Evolutionary conservation across 306 rosid genomes (phyloP).

Genomic region (Vigna hirtella): DNA sequence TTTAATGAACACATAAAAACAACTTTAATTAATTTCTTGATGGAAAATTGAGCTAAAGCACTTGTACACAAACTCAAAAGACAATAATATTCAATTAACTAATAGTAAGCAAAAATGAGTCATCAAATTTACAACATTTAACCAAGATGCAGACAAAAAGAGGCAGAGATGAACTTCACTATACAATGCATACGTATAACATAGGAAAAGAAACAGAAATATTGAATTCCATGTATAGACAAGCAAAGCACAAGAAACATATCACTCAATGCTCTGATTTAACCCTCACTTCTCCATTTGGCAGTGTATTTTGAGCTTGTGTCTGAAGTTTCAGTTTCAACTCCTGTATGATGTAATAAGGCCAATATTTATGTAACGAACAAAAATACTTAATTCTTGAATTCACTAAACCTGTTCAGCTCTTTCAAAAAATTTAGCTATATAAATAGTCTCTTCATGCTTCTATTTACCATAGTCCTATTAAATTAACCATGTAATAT

Average conservation of each 20-base stretch:
- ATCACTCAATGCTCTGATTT: conserved; percentile 64
- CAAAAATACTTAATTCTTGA: neutral
- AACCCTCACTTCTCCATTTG: conserved; percentile 89
- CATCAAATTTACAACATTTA: conserved; percentile 3
- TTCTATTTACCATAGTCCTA: neutral
- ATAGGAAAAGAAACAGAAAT: neutral
- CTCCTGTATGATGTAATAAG: conserved; percentile 65
- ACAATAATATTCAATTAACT: neutral
- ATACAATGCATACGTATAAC: conserved; percentile 1
- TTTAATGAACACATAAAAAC: too few species aligned
- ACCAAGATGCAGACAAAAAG: conserved; percentile 6
- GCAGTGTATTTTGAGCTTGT: conserved; percentile 72
- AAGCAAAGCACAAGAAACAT: conserved; percentile 17
- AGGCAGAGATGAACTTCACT: conserved; percentile 16
- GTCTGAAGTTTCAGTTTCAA: conserved; percentile 78
- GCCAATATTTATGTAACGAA: conserved; percentile 15
- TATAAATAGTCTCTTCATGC: neutral
- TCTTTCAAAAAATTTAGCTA: neutral
- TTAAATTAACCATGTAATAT: neutral
- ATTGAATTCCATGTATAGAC: neutral
- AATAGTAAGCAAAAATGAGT: neutral
- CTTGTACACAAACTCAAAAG: neutral
- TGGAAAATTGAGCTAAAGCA: neutral
- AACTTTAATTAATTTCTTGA: too few species aligned
- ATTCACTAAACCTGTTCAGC: neutral